Evolutionary conservation across 176 grass and related monocot genomes (phyloP).

Genomic region (Bonia amplexicaulis): DNA sequence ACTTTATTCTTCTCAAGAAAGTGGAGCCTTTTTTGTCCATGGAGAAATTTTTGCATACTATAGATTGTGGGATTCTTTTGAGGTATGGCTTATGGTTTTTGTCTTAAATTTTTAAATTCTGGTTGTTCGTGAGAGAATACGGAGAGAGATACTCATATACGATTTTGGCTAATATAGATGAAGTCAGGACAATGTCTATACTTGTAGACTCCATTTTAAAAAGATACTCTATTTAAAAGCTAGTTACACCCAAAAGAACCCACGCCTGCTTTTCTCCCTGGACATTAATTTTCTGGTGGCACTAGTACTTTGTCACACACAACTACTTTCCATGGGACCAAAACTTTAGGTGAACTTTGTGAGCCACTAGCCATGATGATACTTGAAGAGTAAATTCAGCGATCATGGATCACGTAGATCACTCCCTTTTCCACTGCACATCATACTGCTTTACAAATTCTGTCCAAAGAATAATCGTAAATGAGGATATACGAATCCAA

Average conservation of each 20-base stretch:
- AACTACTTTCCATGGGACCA: conserved; percentile 30
- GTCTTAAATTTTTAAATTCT: too few relatives aligned
- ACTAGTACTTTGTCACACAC: conserved; percentile 32
- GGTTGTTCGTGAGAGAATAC: too few relatives aligned
- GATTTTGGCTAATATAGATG: too few relatives aligned
- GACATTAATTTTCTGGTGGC: conserved; percentile 16
- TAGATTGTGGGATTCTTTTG: not conserved
- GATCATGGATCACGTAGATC: conserved; percentile 24
- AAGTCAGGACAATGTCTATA: too few relatives aligned
- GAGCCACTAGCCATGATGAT: conserved; percentile 25
- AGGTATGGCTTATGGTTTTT: too few relatives aligned
- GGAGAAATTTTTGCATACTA: not conserved
- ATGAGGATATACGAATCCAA: not conserved
- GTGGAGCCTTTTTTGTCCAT: conserved; percentile 29
- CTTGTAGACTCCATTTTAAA: too few relatives aligned
- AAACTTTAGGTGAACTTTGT: conserved; percentile 27
- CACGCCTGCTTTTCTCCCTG: not conserved
- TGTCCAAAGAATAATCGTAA: not conserved
- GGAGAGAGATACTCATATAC: too few relatives aligned
- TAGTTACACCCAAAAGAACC: too few relatives aligned
- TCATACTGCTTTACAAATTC: not conserved
- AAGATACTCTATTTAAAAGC: too few relatives aligned
- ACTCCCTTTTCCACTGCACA: not conserved
- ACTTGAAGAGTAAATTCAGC: conserved; percentile 20
- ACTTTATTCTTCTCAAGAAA: conserved; percentile 47